Evolutionary conservation across 179 eudicot species (phyloP).

Genomic region (Carnegiea gigantea): DNA sequence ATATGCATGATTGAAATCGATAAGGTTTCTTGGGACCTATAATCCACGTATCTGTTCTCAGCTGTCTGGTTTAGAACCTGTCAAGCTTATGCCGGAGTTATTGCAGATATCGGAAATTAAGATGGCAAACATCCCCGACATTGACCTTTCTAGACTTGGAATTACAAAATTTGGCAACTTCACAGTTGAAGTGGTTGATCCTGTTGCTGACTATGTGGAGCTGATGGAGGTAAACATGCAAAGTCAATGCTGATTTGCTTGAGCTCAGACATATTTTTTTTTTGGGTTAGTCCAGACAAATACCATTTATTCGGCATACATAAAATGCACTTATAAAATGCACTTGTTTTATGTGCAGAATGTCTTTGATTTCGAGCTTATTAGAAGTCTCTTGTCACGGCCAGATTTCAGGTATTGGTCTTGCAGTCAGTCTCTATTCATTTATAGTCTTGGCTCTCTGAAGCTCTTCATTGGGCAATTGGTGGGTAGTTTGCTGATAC

Average conservation of each 20-base stretch:
- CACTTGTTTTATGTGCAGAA: slow-evolving; percentile 47
- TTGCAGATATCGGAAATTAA: slow-evolving; percentile 94
- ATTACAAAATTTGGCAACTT: slow-evolving; percentile 69
- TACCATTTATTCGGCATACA: too few species aligned
- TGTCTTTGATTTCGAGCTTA: slow-evolving; percentile 92
- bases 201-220: slow-evolving; percentile 91
- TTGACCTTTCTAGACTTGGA: slow-evolving; percentile 77
- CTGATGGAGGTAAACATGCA: slow-evolving; percentile 73
- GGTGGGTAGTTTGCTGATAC: too few species aligned
- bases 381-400: slow-evolving; percentile 68
- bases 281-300: too few species aligned
- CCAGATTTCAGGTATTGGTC: slow-evolving; percentile 72
- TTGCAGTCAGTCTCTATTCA: background rate
- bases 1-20: background rate
- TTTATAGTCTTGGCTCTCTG: background rate
- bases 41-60: background rate
- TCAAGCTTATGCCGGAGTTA: background rate
- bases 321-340: too few species aligned
- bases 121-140: slow-evolving; percentile 87
- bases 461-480: background rate
- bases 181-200: slow-evolving; percentile 89
- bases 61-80: background rate
- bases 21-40: background rate
- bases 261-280: background rate
- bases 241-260: slow-evolving; percentile 11